phyloP scores from a whole-genome alignment of 768 basidiomycete genomes.

The Neoboletus subvelutipes region DNA sequence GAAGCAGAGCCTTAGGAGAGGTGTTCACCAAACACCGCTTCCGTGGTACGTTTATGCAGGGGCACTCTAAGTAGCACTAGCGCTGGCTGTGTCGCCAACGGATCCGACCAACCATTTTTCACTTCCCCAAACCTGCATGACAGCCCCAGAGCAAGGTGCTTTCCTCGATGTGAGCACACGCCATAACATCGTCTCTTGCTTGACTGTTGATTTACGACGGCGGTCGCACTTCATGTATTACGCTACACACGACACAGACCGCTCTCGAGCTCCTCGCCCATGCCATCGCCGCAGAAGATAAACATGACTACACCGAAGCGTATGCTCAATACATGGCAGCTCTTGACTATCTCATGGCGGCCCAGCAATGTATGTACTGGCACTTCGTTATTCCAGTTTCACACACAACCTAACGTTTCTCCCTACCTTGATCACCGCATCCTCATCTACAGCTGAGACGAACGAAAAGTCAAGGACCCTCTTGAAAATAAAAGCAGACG shows the following conservation, averaged over 20 bases:
- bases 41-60: too few relatives aligned
- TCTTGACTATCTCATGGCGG: slow-evolving; percentile 96
- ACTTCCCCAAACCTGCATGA: neutral
- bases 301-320: slow-evolving; percentile 87
- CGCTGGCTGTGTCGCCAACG: neutral
- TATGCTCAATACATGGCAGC: slow-evolving; percentile 92
- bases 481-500: slow-evolving; percentile 18
- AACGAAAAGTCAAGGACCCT: slow-evolving; percentile 20
- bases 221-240: neutral
- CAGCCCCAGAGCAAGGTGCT: neutral
- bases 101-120: neutral
- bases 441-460: slow-evolving; percentile 6
- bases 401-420: neutral
- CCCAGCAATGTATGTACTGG: slow-evolving; percentile 66
- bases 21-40: too few relatives aligned
- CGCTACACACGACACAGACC: slow-evolving; percentile 37
- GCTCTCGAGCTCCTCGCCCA: slow-evolving; percentile 87
- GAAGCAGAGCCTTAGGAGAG: too few relatives aligned
- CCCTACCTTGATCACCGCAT: neutral
- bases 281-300: slow-evolving; percentile 87
- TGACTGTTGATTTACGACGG: neutral
- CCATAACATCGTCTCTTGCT: neutral
- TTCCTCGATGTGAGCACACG: slow-evolving; percentile 14
- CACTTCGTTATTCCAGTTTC: neutral
- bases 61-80: too few relatives aligned